phyloP scores from a whole-genome alignment of 768 basidiomycete species.

The Boletus coccyginus region DNA sequence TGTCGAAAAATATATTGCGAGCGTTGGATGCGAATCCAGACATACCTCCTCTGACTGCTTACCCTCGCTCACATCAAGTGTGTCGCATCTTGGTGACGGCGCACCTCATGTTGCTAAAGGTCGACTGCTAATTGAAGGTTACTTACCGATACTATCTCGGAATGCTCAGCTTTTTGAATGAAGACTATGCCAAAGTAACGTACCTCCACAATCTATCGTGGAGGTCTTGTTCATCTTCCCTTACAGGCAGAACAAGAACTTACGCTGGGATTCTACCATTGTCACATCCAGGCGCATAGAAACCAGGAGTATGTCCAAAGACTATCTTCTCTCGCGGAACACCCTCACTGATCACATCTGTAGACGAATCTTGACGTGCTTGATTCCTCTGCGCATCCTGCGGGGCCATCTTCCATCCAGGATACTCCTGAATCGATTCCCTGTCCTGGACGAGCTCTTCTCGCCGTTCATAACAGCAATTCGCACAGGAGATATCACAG shows the following conservation, averaged over 20 bases:
- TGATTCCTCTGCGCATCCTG: conserved; percentile 86
- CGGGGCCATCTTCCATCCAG: conserved; percentile 82
- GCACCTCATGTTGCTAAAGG: conserved; percentile 5
- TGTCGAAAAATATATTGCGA: conserved; percentile 89
- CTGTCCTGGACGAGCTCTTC: conserved; percentile 70
- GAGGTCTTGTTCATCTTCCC: not conserved
- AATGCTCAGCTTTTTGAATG: conserved; percentile 91
- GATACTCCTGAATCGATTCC: conserved; percentile 69
- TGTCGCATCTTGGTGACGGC: conserved; percentile 16
- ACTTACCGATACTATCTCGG: conserved; percentile 95
- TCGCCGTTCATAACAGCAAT: conserved; percentile 80
- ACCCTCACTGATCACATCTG: not conserved
- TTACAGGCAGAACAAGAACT: conserved; percentile 83
- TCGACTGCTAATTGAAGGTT: conserved; percentile 51
- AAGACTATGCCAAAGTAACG: conserved; percentile 79
- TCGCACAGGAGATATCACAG: conserved; percentile 66
- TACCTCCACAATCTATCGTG: not conserved
- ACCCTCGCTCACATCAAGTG: conserved; percentile 86
- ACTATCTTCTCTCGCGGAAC: not conserved
- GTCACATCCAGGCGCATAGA: conserved; percentile 60
- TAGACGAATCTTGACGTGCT: conserved; percentile 88
- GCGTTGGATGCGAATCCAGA: conserved; percentile 85
- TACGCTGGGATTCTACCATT: conserved; percentile 82
- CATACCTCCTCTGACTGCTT: conserved; percentile 71
- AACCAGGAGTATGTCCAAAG: conserved; percentile 76